Evolutionary conservation across 1,284 basidiomycete species (phyloP), one percentile per base, ranked within the genome.

Genomic region (Anthracocystis setariae): DNA sequence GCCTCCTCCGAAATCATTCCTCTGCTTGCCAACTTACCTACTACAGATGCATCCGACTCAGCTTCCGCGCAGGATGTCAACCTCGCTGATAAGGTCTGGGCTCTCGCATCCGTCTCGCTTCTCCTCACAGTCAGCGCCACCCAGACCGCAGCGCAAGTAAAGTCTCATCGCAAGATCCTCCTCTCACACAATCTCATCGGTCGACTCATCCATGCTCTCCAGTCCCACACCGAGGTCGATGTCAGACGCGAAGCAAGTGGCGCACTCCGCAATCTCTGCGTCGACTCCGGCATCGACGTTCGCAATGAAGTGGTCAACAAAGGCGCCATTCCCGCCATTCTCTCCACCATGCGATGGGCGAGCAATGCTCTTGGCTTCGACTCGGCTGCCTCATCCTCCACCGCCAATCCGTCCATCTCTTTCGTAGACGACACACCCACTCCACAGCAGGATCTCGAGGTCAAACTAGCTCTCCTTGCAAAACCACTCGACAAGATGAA

Each of bases 401-500:
- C 15, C 18, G 44, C 32, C 48, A 59, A 53, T 23, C 49, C 69
- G 1, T 25, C 46, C 35, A 40, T 50, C 5, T 63, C 64, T 10
- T 72, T 67, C 18, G 37, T 67, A 42, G 59, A 67, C 53, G 57
- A 64, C 12, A 48, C 59, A 2, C 61, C 63, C 13, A 62, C 46
- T 5, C 51, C 20, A n/a, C 55, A 61, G 40, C 65, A 73, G 40
- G 69, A 71, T 18, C 59, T 68, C 44, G 72, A 66, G n/a, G 46
- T 63, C 3, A 69, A 67, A 29, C 23, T 48, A 0, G 53, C 66
- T 5, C 55, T 74, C 3, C 56, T 75, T 12, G 46, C 73, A 17
- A 81, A 79, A 59, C 73, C 78, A 12, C 49, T 74, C 46, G 81
- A 79, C 18, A 56, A 81, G 54, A 78, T 82, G 78, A 82, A 82